Conservation (phyloP, 148 eudicot genomes). For the Rhododendron molle region DNA sequence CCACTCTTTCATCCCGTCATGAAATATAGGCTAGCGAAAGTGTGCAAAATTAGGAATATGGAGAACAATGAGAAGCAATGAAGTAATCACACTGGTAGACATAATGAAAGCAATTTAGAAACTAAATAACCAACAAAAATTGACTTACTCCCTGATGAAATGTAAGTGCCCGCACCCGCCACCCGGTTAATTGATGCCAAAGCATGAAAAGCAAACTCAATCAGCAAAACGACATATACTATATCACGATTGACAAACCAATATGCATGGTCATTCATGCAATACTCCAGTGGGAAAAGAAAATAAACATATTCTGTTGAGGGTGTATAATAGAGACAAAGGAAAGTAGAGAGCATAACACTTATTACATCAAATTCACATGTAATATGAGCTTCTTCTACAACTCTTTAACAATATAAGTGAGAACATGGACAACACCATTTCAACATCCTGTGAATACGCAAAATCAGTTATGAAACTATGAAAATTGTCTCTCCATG, state of each 20-base stretch:
- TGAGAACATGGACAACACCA: neutral
- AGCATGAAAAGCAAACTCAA: slow-evolving; percentile 9
- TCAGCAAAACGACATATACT: slow-evolving; percentile 2
- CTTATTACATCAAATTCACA: neutral
- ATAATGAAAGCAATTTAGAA: neutral
- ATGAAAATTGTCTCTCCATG: neutral
- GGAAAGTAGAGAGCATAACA: neutral
- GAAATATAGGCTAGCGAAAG: slow-evolving; percentile 78
- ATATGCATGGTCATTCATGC: neutral
- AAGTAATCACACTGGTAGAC: neutral
- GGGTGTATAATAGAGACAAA: neutral
- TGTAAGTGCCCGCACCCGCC: neutral
- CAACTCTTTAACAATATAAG: neutral
- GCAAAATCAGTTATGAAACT: neutral
- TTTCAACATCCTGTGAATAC: neutral
- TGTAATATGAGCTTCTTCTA: neutral
- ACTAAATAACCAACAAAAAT: neutral
- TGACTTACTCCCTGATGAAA: slow-evolving; percentile 37
- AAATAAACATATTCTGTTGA: neutral
- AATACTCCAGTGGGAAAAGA: neutral
- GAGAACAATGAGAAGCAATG: neutral
- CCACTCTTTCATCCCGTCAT: slow-evolving; percentile 96
- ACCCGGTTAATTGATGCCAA: slow-evolving; percentile 2
- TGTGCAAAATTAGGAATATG: slow-evolving; percentile 2
- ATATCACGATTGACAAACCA: neutral